Conservation (phyloP, 2,329 filamentous ascomycete species). For the Stemphylium vesicarium region DNA sequence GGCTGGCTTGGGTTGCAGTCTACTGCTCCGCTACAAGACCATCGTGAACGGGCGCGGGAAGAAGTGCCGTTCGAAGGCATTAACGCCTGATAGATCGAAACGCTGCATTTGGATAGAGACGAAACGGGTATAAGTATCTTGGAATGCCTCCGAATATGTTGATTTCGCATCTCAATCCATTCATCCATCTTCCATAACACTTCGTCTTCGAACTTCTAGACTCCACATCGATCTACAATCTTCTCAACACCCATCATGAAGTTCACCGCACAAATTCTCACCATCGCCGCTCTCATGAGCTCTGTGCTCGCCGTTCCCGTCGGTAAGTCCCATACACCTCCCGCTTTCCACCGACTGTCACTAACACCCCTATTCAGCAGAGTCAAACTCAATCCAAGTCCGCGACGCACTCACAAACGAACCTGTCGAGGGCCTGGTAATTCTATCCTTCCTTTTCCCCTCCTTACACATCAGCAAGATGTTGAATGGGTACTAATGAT, state of each 20-base stretch:
- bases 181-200: not conserved
- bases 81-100: not conserved
- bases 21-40: not conserved
- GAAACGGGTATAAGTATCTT: not conserved
- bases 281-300: conserved; percentile 1
- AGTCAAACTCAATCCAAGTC: not conserved
- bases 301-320: not conserved
- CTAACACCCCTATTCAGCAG: not conserved
- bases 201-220: not conserved
- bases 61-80: no score
- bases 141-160: not conserved
- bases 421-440: not conserved
- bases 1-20: not conserved
- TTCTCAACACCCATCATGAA: not conserved
- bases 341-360: no score
- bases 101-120: not conserved
- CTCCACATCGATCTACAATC: no score
- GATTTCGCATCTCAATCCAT: not conserved
- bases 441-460: not conserved
- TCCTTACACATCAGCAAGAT: not conserved
- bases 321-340: not conserved
- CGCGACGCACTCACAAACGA: not conserved
- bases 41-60: no score
- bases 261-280: not conserved
- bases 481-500: not conserved